Evolutionary conservation across 2,329 filamentous ascomycete genomes (phyloP), one percentile per base, ranked within the genome.

Genomic region (Penicillium capsulatum): DNA sequence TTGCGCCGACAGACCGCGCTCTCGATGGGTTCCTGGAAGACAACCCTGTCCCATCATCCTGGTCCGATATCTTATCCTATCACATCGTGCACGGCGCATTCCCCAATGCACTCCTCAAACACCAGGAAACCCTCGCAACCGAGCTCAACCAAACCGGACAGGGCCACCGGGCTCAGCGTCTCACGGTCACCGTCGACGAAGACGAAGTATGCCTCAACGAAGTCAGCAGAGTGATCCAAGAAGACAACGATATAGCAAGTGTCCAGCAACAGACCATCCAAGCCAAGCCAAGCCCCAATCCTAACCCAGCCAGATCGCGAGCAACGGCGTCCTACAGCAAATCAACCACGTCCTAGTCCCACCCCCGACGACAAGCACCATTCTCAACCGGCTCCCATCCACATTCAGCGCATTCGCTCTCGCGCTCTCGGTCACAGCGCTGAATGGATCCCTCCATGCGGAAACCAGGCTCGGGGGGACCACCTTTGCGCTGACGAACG

Each of bases 301-400:
- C 19, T 22, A 30, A 20, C n/a, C n/a, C 22, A 28, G 5, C 31
- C 24, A 84, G 81, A 74, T 77, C 58, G 83, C 80, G 28, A 82
- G 78, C 45, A 94, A 94, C 58, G 89, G 90, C 29, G 73, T 92
- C 27, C 79, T 94, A 49, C 89, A 95, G 64, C 84, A 77, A 31
- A 68, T 95, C 38, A 79, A 89, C 67, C 74, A 71, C 45, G 71
- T 92, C 38, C 74, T 95, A n/a, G 56, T 91, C 7, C 88, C 88
- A 3, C 90, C 89, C 0, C 82, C 85, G 1, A 68, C 70, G 17
- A 70, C 79, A 30, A 71, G 79, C 37, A 73, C 77, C 7, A 79
- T 90, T 20, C 75, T 94, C 57, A 67, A 73, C 37, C 64, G 80
- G 24, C 66, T 83, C 26, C 88, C 89, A 0, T 66, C 71, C 32